Evolutionary conservation across 495 filamentous ascomycete species (phyloP), one percentile per base, ranked within the genome.

Genomic region (Talaromyces ruber): DNA sequence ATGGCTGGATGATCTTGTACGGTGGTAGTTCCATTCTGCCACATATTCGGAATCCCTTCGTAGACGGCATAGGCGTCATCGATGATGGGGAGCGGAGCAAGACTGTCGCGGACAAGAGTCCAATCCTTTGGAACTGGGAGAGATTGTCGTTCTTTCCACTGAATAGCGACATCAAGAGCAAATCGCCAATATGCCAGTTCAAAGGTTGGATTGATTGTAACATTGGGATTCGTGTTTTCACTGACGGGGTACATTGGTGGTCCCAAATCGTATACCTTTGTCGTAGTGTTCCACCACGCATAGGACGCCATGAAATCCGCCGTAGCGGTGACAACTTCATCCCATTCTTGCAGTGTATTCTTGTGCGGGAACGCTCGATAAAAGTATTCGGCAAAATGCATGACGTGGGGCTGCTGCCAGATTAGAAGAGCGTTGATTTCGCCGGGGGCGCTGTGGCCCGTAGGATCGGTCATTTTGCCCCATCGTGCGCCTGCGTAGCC

Each of bases 401-500:
- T 39, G 12, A 39, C 34, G 34, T 39, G 34, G 5, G 34, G 34
- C 16, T 39, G 34, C 4, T 39, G 34, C 34, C 34, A 39, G 2
- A 39, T 39, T 4, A 39, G 34, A 4, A 39, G 34, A 16, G 34
- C 34, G 9, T 39, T 39, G 34, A 39, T 39, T 39, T 39, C 12
- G 1, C 34, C 34, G 9, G 83, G 83, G 11, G 82, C 81, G 45
- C 73, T 77, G 58, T 81, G 70, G 53, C 83, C 82, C 4, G 77
- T 76, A 0, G 82, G 77, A 65, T 84, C 83, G 6, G 76, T 82
- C 81, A 84, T 84, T 68, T 86, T 86, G 7, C 83, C 81, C 76
- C 80, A 79, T 58, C 81, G 74, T 8, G 81, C 79, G 4, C 82
- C 83, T 2, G 64, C 61, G 64, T 84, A 86, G 12, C 82, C 81